phyloP scores from a whole-genome alignment of 257 asterid species.

The Fraxinus cuspidata region DNA sequence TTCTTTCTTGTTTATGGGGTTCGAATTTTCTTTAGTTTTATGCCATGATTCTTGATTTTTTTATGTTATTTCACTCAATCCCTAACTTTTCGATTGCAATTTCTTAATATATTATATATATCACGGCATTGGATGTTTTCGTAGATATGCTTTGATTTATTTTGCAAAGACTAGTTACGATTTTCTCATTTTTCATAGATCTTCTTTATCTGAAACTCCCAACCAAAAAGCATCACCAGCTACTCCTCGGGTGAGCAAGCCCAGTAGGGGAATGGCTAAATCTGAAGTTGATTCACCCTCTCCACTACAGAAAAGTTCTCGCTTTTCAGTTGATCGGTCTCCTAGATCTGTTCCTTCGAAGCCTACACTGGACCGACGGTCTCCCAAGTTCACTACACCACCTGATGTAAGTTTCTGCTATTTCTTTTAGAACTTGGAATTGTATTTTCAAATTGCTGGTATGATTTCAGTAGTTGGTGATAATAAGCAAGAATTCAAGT shows the following conservation, averaged over 20 bases:
- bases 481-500: not conserved
- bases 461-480: slow-evolving; percentile 15
- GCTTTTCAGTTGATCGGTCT: slow-evolving; percentile 59
- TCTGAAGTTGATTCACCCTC: slow-evolving; percentile 68
- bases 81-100: slow-evolving; percentile 18
- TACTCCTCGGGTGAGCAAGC: slow-evolving; percentile 53
- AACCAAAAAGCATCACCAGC: slow-evolving; percentile 54
- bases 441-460: slow-evolving; percentile 20
- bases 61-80: slow-evolving; percentile 8
- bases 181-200: slow-evolving; percentile 44
- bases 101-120: slow-evolving; percentile 18
- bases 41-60: not conserved
- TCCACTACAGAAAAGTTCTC: slow-evolving; percentile 50
- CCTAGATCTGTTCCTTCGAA: slow-evolving; percentile 66
- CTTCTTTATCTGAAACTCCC: slow-evolving; percentile 65
- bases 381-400: slow-evolving; percentile 64
- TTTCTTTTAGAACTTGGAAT: not conserved
- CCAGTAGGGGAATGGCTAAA: slow-evolving; percentile 59
- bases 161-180: not conserved
- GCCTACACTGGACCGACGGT: slow-evolving; percentile 59
- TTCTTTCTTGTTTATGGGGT: not conserved
- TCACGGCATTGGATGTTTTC: slow-evolving; percentile 16
- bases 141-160: slow-evolving; percentile 25
- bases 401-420: slow-evolving; percentile 62
- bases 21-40: not conserved